Conservation (phyloP, 352 stramenopile genomes). For the Pythium pectinolyticum region DNA sequence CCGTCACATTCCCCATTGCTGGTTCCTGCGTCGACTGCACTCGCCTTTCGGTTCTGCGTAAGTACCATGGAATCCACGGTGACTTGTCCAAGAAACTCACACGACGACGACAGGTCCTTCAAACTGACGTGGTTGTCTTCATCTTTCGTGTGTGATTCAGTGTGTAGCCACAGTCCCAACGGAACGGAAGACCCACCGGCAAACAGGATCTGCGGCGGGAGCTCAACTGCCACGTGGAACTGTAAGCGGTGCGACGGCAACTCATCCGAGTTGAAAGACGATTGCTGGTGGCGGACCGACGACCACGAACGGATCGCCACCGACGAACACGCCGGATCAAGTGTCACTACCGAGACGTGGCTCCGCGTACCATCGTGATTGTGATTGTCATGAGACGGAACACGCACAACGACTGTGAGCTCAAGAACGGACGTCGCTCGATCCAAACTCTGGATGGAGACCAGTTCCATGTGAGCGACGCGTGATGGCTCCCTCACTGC, state of each 20-base stretch:
- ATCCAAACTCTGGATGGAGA: conserved; percentile 5
- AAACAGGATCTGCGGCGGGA: background rate
- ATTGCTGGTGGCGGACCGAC: background rate
- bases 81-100: conserved; percentile 1
- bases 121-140: background rate
- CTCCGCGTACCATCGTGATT: background rate
- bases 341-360: background rate
- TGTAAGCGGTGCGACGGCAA: background rate
- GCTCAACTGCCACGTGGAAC: conserved; percentile 6
- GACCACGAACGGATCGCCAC: conserved; percentile 10
- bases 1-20: too few species aligned
- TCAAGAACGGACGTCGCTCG: conserved; percentile 6
- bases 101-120: background rate
- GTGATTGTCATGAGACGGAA: background rate
- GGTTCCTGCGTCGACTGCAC: too few species aligned
- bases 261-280: background rate
- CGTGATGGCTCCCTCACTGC: background rate
- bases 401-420: background rate
- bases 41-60: background rate
- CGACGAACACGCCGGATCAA: background rate
- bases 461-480: background rate
- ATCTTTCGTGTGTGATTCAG: background rate
- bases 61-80: conserved; percentile 1
- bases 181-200: background rate
- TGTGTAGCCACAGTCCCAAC: conserved; percentile 10